Evolutionary conservation across 2,329 filamentous ascomycete species (phyloP).

Genomic region (Hawksworthiomyces lignivorus): DNA sequence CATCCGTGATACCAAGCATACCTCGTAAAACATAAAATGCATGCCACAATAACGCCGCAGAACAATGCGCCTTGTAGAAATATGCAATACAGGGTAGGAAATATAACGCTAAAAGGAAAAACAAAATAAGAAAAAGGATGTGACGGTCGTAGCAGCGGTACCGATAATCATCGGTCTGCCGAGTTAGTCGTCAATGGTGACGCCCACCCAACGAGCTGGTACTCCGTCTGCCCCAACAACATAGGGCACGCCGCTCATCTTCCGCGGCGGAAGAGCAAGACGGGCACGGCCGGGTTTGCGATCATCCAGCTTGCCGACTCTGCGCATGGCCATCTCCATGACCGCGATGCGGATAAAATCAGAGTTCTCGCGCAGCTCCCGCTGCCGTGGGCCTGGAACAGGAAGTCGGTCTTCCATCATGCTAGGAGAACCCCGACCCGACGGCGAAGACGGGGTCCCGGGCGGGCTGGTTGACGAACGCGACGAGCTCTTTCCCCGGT

Average conservation of each 20-base stretch:
- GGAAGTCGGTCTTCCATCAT: slow-evolving; percentile 15
- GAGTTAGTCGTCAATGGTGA: too few species aligned
- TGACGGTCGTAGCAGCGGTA: neutral
- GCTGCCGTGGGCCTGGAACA: slow-evolving; percentile 45
- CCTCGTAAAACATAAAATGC: too few species aligned
- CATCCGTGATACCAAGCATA: too few species aligned
- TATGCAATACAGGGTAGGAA: too few species aligned
- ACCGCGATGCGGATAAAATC: slow-evolving; percentile 65
- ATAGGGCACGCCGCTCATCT: slow-evolving; percentile 45
- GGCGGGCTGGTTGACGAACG: neutral
- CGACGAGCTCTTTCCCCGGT: slow-evolving; percentile 22
- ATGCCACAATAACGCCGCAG: neutral
- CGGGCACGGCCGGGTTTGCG: slow-evolving; percentile 59
- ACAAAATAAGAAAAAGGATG: neutral
- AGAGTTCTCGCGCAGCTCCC: slow-evolving; percentile 62
- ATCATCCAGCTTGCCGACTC: slow-evolving; percentile 57
- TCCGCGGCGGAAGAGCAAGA: slow-evolving; percentile 60
- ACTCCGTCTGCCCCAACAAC: slow-evolving; percentile 51
- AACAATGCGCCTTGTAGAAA: too few species aligned
- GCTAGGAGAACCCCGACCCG: neutral
- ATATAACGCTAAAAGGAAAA: too few species aligned
- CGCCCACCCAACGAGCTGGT: slow-evolving; percentile 49
- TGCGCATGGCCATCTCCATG: slow-evolving; percentile 66
- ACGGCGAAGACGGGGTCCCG: neutral
- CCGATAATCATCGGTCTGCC: too few species aligned